Evolutionary conservation across 495 filamentous ascomycete species (phyloP).

Genomic region (Tricharina praecox): DNA sequence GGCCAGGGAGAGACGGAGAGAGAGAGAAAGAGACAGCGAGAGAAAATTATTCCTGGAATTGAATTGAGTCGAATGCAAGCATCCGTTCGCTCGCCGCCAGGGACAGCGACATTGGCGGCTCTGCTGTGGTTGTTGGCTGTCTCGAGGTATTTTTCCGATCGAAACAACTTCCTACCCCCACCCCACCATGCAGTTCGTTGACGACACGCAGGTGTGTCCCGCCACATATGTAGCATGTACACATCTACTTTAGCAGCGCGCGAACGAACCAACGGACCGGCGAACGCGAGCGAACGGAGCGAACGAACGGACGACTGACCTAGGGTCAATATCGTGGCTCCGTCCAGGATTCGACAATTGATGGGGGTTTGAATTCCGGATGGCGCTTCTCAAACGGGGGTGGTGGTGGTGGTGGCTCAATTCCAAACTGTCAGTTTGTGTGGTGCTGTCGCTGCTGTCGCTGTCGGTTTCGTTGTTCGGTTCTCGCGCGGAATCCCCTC

Average conservation of each 20-base stretch:
- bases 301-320: no score
- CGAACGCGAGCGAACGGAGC: no score
- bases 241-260: conserved; percentile 3
- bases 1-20: no score
- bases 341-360: conserved; percentile 1
- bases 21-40: no score
- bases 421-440: no score
- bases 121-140: background rate
- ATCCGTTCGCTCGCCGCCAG: background rate
- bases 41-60: no score
- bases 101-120: background rate
- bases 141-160: background rate
- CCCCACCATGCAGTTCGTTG: conserved; percentile 3
- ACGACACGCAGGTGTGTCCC: background rate
- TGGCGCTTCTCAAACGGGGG: conserved; percentile 1
- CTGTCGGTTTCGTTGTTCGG: no score
- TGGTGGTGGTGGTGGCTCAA: no score
- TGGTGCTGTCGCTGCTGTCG: no score
- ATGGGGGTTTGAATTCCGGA: background rate
- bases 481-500: no score
- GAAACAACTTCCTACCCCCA: background rate
- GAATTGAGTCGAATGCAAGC: no score
- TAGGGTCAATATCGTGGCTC: conserved; percentile 2
- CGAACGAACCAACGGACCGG: no score
- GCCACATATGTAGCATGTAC: background rate